Base-by-base conservation (phyloP, 371 early-diverging fungal species). In the Thermomucor indicae-seudaticae region DNA sequence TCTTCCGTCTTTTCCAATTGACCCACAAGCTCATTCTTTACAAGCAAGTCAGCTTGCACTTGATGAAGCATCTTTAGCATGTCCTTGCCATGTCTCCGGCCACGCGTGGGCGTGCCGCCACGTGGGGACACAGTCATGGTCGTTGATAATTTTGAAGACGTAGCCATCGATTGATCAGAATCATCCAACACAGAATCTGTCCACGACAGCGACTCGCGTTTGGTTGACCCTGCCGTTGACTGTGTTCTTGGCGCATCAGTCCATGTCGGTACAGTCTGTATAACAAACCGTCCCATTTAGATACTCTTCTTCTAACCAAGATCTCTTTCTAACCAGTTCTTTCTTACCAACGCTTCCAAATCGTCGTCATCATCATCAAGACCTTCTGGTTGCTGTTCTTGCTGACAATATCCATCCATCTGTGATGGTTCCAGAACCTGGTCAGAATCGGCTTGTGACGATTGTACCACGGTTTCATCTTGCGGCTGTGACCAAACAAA, bases 31-130 rank as follows among this genome's bases (percentile, higher is more conserved):
- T 79, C 80, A 22, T 73, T 65, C 24, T 75, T 75, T 28, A 85
- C 83, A 3, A 77, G 58, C 25, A 87, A 73, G 45, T 89, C 88
- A 0, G 78, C 74, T 44, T 85, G 85, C 11, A 83, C 79, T 55
- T 85, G 83, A 51, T 80, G 79, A 16, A 86, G 62, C 63, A 83
- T 73, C 29, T 71, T 71, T 4, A 69, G 27, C 4, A 69, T 28
- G 20, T 65, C 67, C 40, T 52, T 63, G 34, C 58, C 58, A 22
- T 55, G 55, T n/a, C 70, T 55, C 7, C 61, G 57, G 0, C 58
- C 48, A 12, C 28, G 23, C 20, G 39, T 17, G 42, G 31, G 40
- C 16, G 10, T 30, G 19, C 10, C 7, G 32, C 10, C 43, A 12
- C 38, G 31, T 1, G 22, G 28, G 6, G 34, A 34, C 16, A 34